Percentiles rank a stretch among this genome's conserved stretches.
phyloP scores from a whole-genome alignment of 2,329 filamentous ascomycete genomes.

The Neonectria ditissima region DNA sequence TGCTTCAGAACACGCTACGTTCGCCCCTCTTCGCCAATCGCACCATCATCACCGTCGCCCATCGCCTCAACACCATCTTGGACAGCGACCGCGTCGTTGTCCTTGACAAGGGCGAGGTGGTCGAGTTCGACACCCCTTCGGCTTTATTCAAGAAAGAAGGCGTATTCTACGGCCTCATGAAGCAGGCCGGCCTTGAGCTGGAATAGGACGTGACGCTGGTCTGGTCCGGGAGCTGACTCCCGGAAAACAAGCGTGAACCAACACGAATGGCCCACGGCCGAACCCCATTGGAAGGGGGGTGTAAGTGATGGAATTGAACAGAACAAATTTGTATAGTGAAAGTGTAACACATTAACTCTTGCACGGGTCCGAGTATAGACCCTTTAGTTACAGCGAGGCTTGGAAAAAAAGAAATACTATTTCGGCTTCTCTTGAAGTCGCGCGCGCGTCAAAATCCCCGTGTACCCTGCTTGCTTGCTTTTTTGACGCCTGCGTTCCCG shows the following conservation, averaged over 20 bases:
- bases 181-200: constrained; percentile 82
- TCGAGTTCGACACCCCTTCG: constrained; percentile 90
- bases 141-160: constrained; percentile 80
- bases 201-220: constrained; percentile 46
- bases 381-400: not conserved
- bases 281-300: not conserved
- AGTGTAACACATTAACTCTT: constrained; percentile 3
- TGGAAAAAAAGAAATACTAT: constrained; percentile 9
- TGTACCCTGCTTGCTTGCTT: not conserved
- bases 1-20: constrained; percentile 73
- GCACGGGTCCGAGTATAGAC: constrained; percentile 1
- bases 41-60: constrained; percentile 98
- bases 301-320: constrained; percentile 1
- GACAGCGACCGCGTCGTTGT: constrained; percentile 91
- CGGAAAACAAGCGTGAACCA: constrained; percentile 6
- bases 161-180: constrained; percentile 89
- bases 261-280: not conserved
- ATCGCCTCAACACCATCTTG: constrained; percentile 97
- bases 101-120: constrained; percentile 88
- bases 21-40: constrained; percentile 82
- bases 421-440: constrained; percentile 2
- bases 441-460: constrained; percentile 1
- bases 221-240: constrained; percentile 13
- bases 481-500: not conserved
- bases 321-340: constrained; percentile 24